Conservation (phyloP, 192 early-diverging fungal species). For the Coemansia sp. region DNA sequence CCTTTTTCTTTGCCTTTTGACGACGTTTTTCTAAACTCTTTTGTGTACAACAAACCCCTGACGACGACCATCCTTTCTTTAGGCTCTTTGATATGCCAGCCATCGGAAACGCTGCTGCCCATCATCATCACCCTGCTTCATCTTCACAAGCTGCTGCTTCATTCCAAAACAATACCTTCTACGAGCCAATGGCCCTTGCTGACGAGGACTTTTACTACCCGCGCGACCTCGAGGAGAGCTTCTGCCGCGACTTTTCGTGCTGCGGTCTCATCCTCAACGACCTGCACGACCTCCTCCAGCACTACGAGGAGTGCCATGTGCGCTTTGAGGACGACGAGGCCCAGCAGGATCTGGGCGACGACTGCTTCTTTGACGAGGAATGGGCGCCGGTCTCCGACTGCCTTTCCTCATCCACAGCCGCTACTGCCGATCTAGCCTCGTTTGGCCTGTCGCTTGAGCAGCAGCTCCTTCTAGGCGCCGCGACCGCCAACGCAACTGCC, state of each 20-base stretch:
- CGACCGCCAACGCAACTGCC: slow-evolving; percentile 35
- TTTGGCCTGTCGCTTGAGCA: slow-evolving; percentile 51
- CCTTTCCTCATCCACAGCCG: slow-evolving; percentile 9
- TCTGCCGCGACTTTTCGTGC: slow-evolving; percentile 95
- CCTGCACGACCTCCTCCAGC: slow-evolving; percentile 93
- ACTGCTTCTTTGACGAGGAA: slow-evolving; percentile 53
- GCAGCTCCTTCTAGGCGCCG: slow-evolving; percentile 40
- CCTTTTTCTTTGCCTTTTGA: background rate
- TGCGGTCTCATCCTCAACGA: slow-evolving; percentile 86
- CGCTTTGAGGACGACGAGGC: slow-evolving; percentile 83
- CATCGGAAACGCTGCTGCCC: slow-evolving; percentile 17
- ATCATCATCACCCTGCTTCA: slow-evolving; percentile 10
- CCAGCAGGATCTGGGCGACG: slow-evolving; percentile 44
- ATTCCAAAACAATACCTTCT: slow-evolving; percentile 11
- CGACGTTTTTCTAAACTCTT: slow-evolving; percentile 2
- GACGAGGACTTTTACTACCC: slow-evolving; percentile 59
- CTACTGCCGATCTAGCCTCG: slow-evolving; percentile 32
- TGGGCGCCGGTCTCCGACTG: slow-evolving; percentile 45
- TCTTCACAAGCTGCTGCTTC: slow-evolving; percentile 2
- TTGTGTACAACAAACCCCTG: slow-evolving; percentile 6
- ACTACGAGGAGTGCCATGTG: slow-evolving; percentile 95
- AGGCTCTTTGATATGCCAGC: slow-evolving; percentile 42
- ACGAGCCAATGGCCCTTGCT: slow-evolving; percentile 24
- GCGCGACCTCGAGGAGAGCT: slow-evolving; percentile 81
- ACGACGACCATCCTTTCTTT: slow-evolving; percentile 5